These are phyloP conservation scores for Pholiota microspora DNA, from an alignment of 768 basidiomycete genomes.

Conservation along the genomic window DNA sequence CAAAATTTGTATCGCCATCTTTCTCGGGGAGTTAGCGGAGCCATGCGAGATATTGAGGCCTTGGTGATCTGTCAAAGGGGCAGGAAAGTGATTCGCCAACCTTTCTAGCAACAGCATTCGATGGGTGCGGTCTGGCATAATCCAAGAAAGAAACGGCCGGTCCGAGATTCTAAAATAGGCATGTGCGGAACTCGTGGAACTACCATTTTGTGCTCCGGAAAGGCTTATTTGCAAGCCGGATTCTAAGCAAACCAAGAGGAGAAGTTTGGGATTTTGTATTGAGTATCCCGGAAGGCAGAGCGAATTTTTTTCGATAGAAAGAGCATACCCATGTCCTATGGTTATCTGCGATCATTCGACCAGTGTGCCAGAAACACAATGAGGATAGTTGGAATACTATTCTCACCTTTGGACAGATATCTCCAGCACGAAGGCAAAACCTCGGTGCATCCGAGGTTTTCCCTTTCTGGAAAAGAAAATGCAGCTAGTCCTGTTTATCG, in stretches of 20 bases:
- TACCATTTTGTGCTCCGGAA: conserved; percentile 25
- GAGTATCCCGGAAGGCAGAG: not conserved
- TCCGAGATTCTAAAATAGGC: conserved; percentile 17
- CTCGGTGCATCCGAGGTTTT: conserved; percentile 30
- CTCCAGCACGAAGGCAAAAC: conserved; percentile 23
- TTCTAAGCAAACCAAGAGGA: conserved; percentile 1
- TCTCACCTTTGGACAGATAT: conserved; percentile 9
- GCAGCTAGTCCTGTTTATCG: conserved; percentile 13
- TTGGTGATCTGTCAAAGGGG: conserved; percentile 13
- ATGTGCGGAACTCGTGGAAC: conserved; percentile 15
- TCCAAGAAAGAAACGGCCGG: conserved; percentile 16
- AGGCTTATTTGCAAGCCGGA: conserved; percentile 24
- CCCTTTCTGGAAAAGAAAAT: conserved; percentile 21
- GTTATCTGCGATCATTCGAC: not conserved
- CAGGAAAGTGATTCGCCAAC: conserved; percentile 16
- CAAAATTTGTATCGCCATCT: conserved; percentile 23
- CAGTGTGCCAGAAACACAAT: not conserved
- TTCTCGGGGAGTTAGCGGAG: conserved; percentile 44
- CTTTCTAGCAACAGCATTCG: conserved; percentile 14
- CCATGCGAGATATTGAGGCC: conserved; percentile 19
- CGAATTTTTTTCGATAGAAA: not conserved
- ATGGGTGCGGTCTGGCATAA: conserved; percentile 5
- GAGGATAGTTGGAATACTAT: conserved; percentile 5
- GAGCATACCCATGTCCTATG: not conserved
- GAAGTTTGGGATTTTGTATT: not conserved